phyloP scores from a whole-genome alignment of 495 filamentous ascomycete genomes.

The Pseudomonodictys pantanalensis region DNA sequence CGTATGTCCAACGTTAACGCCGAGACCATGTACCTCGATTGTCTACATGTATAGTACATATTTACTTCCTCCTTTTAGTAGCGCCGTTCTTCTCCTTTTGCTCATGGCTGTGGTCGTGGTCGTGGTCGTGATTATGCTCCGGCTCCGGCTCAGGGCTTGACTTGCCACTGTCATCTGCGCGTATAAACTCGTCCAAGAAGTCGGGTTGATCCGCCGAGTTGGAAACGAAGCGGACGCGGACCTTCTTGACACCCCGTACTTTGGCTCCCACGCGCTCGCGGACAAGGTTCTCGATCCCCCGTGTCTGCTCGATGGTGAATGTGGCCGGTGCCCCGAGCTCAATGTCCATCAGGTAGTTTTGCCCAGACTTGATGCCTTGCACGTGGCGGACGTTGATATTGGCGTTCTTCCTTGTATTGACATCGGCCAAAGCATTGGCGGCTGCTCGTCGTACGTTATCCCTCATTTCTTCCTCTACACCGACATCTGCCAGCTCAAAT shows the following conservation, averaged over 20 bases:
- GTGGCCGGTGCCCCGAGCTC: conserved; percentile 71
- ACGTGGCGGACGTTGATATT: conserved; percentile 65
- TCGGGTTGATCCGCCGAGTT: conserved; percentile 50
- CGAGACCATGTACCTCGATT: not conserved
- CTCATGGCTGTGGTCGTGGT: conserved; percentile 43
- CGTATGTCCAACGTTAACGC: conserved; percentile 2
- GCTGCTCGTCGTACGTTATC: conserved; percentile 62
- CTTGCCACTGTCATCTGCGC: conserved; percentile 58
- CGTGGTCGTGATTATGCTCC: conserved; percentile 38
- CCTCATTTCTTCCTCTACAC: conserved; percentile 79
- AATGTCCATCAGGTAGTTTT: conserved; percentile 89
- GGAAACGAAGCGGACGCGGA: conserved; percentile 79
- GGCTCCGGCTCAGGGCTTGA: conserved; percentile 67
- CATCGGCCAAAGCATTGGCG: conserved; percentile 53
- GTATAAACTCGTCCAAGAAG: conserved; percentile 77
- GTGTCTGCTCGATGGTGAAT: conserved; percentile 67
- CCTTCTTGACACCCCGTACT: conserved; percentile 74
- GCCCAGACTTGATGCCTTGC: conserved; percentile 86
- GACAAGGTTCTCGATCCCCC: conserved; percentile 67
- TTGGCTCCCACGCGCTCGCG: conserved; percentile 66
- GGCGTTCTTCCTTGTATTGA: conserved; percentile 37
- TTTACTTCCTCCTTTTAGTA: conserved; percentile 34
- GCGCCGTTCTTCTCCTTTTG: conserved; percentile 45
- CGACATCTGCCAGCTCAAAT: conserved; percentile 84
- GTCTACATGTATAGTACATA: conserved; percentile 22